Evolutionary conservation across 768 basidiomycete genomes (phyloP).

Genomic region (Fistulinella prunicolor): DNA sequence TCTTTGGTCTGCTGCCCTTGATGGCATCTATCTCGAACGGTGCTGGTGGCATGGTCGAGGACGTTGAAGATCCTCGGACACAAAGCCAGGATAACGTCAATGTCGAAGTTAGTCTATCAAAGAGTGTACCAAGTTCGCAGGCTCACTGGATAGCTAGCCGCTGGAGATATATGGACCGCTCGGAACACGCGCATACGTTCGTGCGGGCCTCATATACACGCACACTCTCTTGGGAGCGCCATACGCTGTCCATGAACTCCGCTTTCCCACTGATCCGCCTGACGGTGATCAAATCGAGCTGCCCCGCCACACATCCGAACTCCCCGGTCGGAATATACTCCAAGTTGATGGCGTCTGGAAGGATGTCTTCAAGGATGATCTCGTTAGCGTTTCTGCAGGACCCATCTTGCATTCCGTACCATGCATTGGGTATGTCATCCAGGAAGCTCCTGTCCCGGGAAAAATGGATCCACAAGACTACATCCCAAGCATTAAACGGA

Average conservation of each 20-base stretch:
- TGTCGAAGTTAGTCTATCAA: slow-evolving; percentile 16
- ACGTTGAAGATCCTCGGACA: slow-evolving; percentile 56
- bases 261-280: slow-evolving; percentile 56
- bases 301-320: slow-evolving; percentile 52
- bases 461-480: slow-evolving; percentile 70
- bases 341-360: slow-evolving; percentile 62
- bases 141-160: slow-evolving; percentile 39
- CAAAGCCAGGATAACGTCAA: slow-evolving; percentile 14
- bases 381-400: slow-evolving; percentile 67
- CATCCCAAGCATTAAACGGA: slow-evolving; percentile 65
- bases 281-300: slow-evolving; percentile 48
- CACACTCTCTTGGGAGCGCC: slow-evolving; percentile 61
- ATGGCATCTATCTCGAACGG: slow-evolving; percentile 72
- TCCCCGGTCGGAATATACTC: slow-evolving; percentile 61
- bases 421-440: slow-evolving; percentile 76
- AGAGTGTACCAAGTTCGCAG: neutral
- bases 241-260: slow-evolving; percentile 84
- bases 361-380: slow-evolving; percentile 54
- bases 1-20: slow-evolving; percentile 70
- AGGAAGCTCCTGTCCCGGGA: slow-evolving; percentile 70
- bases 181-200: slow-evolving; percentile 79
- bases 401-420: slow-evolving; percentile 80
- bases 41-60: slow-evolving; percentile 61
- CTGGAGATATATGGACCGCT: slow-evolving; percentile 85
- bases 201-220: slow-evolving; percentile 63